phyloP scores from a whole-genome alignment of 2,329 filamentous ascomycete species.

The Phyllosticta ampelicida region DNA sequence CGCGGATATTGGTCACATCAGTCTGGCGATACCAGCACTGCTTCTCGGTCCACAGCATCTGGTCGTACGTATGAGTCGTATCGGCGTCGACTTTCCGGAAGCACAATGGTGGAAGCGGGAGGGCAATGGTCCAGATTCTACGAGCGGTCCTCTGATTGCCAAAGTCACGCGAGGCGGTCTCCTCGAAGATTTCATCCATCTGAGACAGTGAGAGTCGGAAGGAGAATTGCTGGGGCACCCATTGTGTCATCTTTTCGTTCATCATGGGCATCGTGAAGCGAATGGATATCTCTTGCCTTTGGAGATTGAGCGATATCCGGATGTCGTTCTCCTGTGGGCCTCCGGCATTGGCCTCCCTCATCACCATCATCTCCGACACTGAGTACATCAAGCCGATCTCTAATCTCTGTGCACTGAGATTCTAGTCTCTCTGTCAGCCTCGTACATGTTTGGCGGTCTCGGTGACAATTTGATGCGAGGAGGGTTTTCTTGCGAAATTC shows the following conservation, averaged over 20 bases:
- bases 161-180: neutral
- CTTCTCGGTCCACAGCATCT: slow-evolving; percentile 42
- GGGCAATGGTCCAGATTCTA: slow-evolving; percentile 20
- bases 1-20: slow-evolving; percentile 41
- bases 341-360: slow-evolving; percentile 38
- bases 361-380: slow-evolving; percentile 46
- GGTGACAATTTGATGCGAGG: neutral
- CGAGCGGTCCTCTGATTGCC: slow-evolving; percentile 7
- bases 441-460: neutral
- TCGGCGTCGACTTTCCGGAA: slow-evolving; percentile 26
- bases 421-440: neutral
- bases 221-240: slow-evolving; percentile 22
- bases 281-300: slow-evolving; percentile 33
- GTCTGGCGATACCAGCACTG: slow-evolving; percentile 55
- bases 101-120: slow-evolving; percentile 32
- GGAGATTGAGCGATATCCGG: slow-evolving; percentile 33
- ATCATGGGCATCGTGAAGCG: slow-evolving; percentile 31
- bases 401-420: slow-evolving; percentile 33
- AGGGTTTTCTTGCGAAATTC: neutral
- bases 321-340: slow-evolving; percentile 14
- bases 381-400: slow-evolving; percentile 52
- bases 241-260: slow-evolving; percentile 12
- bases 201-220: slow-evolving; percentile 37
- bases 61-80: slow-evolving; percentile 33
- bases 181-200: slow-evolving; percentile 29